Percentiles rank a stretch among this genome's conserved stretches.
These are phyloP conservation scores for Mycena sanguinolenta DNA, from an alignment of 768 basidiomycete genomes.

Conservation along the genomic window DNA sequence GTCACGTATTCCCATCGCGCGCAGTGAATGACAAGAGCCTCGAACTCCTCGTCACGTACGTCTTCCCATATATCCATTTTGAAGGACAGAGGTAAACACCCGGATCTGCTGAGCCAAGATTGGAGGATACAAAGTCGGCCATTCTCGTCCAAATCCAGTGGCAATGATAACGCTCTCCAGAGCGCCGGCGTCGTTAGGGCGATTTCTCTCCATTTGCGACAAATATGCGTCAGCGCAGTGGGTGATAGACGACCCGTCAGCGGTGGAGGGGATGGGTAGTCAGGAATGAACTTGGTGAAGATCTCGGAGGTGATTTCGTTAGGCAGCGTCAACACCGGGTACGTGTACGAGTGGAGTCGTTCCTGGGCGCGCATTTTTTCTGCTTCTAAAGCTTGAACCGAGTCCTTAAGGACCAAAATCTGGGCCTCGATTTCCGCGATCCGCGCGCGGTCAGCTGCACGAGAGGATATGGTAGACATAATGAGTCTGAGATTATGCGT, in stretches of 20 bases:
- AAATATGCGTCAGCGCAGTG: background rate
- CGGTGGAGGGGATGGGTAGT: background rate
- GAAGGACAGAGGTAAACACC: slow-evolving; percentile 3
- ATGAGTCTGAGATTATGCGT: no score
- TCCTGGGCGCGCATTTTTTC: background rate
- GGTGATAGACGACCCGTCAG: background rate
- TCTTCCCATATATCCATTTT: background rate
- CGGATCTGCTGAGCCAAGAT: slow-evolving; percentile 5
- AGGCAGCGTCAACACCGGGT: slow-evolving; percentile 13
- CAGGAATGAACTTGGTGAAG: slow-evolving; percentile 1
- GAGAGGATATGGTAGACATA: no score
- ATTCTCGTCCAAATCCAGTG: background rate
- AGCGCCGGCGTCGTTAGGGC: slow-evolving; percentile 5
- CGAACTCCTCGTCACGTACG: background rate
- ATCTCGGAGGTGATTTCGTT: slow-evolving; percentile 17
- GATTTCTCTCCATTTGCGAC: slow-evolving; percentile 5
- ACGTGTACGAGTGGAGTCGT: slow-evolving; percentile 8
- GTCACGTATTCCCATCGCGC: slow-evolving; percentile 9
- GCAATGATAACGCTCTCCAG: background rate
- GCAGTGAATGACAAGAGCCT: background rate
- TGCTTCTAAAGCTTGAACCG: background rate
- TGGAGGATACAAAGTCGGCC: background rate
- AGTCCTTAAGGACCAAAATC: background rate
- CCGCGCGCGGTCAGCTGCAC: no score
- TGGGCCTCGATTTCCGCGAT: background rate